Evolutionary conservation across 2,329 filamentous ascomycete genomes (phyloP).

Genomic region (Pseudogymnoascus sp.): DNA sequence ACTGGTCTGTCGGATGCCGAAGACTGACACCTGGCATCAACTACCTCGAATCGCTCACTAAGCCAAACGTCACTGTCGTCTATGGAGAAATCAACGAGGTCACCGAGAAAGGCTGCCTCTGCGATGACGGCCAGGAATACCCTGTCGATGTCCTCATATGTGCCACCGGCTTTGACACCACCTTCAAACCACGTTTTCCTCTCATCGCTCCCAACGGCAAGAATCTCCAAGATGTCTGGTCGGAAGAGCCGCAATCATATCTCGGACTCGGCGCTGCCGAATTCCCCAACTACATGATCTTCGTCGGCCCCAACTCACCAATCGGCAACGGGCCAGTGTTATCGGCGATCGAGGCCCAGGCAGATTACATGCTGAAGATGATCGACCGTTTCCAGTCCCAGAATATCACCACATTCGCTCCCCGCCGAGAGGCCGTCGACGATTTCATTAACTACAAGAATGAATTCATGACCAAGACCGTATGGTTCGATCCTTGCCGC

Average conservation of each 20-base stretch:
- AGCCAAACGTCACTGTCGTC: conserved; percentile 20
- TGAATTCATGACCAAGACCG: conserved; percentile 34
- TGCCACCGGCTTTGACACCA: conserved; percentile 28
- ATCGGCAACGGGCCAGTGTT: conserved; percentile 21
- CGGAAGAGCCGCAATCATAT: conserved; percentile 17
- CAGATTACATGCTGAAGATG: conserved; percentile 28
- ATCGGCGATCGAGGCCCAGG: conserved; percentile 24
- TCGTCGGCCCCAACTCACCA: conserved; percentile 21
- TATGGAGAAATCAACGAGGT: neutral
- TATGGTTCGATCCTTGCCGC: conserved; percentile 32
- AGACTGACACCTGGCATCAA: conserved; percentile 89
- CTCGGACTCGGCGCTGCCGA: conserved; percentile 15
- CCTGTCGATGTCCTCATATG: conserved; percentile 29
- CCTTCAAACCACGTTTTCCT: conserved; percentile 20
- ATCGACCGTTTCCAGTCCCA: conserved; percentile 25
- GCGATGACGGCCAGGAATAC: neutral
- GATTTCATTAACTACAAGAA: conserved; percentile 34
- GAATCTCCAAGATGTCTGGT: conserved; percentile 16
- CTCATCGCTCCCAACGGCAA: conserved; percentile 16
- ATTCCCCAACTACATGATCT: conserved; percentile 15
- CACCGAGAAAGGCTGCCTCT: neutral
- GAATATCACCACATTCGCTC: conserved; percentile 27
- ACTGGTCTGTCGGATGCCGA: conserved; percentile 1
- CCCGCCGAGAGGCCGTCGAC: conserved; percentile 29
- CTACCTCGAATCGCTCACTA: neutral